These are phyloP conservation scores for Paecilomyces dactylethromorphus DNA, from an alignment of 2,329 filamentous ascomycete genomes.

Conservation along the genomic window DNA sequence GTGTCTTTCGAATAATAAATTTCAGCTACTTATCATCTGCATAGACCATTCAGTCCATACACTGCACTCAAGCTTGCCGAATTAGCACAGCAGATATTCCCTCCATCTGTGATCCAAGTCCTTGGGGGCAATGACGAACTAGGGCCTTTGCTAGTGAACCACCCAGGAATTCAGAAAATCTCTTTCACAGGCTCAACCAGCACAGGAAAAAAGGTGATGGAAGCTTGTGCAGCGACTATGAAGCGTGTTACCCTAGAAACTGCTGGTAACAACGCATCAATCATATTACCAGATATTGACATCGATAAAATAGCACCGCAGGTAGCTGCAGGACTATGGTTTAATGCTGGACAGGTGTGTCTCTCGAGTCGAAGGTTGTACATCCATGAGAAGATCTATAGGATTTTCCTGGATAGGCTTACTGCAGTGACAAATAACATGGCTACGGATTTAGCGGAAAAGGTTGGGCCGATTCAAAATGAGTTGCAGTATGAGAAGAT, in stretches of 20 bases:
- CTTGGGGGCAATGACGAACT: background rate
- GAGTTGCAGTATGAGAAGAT: background rate
- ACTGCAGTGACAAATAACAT: too few relatives aligned
- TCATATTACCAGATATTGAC: background rate
- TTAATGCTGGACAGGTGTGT: background rate
- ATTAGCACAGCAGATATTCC: background rate
- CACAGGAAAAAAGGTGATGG: background rate
- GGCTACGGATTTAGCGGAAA: background rate
- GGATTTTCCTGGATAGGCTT: too few relatives aligned
- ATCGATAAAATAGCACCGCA: background rate
- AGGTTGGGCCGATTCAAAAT: slow-evolving; percentile 1
- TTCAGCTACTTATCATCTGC: too few relatives aligned
- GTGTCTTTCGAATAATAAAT: too few relatives aligned
- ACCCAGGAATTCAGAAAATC: background rate
- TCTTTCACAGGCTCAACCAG: background rate
- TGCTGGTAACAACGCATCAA: background rate
- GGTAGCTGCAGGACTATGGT: background rate
- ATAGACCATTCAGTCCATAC: background rate
- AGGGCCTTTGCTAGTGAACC: background rate
- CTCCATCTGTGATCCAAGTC: background rate
- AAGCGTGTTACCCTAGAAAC: background rate
- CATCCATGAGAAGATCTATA: background rate
- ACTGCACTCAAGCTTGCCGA: background rate
- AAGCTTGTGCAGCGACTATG: background rate
- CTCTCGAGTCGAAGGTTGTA: background rate